Evolutionary conservation across 768 basidiomycete genomes (phyloP).

Genomic region (Rhizopogon salebrosus): DNA sequence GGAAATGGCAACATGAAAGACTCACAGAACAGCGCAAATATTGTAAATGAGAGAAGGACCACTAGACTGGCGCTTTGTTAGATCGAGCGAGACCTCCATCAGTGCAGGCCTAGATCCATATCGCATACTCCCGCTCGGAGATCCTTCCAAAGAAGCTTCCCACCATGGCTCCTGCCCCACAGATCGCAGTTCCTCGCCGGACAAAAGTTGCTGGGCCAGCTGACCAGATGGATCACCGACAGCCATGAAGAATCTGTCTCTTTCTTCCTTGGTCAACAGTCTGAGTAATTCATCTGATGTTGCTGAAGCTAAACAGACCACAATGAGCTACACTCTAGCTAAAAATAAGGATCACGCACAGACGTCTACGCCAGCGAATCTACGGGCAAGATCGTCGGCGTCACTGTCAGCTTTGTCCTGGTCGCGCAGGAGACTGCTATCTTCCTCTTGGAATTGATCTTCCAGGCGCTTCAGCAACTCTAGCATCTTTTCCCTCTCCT

Average conservation of each 20-base stretch:
- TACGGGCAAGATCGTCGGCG: conserved; percentile 38
- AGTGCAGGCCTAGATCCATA: conserved; percentile 37
- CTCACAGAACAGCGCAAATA: conserved; percentile 62
- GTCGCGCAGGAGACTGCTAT: conserved; percentile 22
- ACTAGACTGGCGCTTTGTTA: conserved; percentile 34
- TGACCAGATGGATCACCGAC: conserved; percentile 60
- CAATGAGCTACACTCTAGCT: neutral
- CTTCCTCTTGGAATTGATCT: conserved; percentile 45
- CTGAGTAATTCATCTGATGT: conserved; percentile 57
- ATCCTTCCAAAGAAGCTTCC: conserved; percentile 32
- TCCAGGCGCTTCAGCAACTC: conserved; percentile 70
- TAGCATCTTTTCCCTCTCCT: conserved; percentile 64
- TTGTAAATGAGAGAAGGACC: conserved; percentile 60
- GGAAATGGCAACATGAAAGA: conserved; percentile 7
- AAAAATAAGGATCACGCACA: conserved; percentile 34
- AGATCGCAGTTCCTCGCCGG: conserved; percentile 48
- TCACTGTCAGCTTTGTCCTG: conserved; percentile 36
- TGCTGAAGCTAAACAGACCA: conserved; percentile 38
- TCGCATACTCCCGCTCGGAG: conserved; percentile 7
- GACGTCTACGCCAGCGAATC: conserved; percentile 56
- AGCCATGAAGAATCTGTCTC: conserved; percentile 51
- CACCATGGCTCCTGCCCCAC: conserved; percentile 70
- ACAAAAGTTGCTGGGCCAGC: conserved; percentile 53
- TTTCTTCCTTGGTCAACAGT: conserved; percentile 55
- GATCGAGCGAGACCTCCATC: conserved; percentile 41